Conservation (phyloP, 139 green algal species). For the Picochlorum sp. region DNA sequence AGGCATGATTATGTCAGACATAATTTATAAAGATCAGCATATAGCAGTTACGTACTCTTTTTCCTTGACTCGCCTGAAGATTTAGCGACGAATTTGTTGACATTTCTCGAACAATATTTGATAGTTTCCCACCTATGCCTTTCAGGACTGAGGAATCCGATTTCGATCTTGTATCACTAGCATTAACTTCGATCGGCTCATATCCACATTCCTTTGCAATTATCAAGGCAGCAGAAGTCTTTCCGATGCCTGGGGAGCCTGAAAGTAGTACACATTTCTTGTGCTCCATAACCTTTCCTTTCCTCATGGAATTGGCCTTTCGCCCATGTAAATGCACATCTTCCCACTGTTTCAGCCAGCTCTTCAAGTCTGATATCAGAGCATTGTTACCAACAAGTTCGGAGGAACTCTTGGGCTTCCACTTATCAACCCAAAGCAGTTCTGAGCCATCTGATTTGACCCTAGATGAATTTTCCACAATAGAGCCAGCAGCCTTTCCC, state of each 20-base stretch:
- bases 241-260: constrained; percentile 88
- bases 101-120: constrained; percentile 91
- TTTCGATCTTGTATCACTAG: constrained; percentile 88
- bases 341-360: constrained; percentile 42
- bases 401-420: constrained; percentile 55
- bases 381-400: constrained; percentile 85
- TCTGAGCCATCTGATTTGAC: background rate
- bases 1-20: constrained; percentile 33
- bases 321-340: constrained; percentile 49
- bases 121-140: constrained; percentile 74
- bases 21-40: background rate
- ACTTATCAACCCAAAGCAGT: constrained; percentile 91
- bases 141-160: constrained; percentile 51
- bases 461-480: no score
- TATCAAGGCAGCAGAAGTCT: constrained; percentile 47
- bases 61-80: background rate
- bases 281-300: constrained; percentile 36
- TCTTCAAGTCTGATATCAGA: constrained; percentile 5
- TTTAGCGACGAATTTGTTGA: constrained; percentile 64
- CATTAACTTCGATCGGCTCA: constrained; percentile 82
- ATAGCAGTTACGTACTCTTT: background rate
- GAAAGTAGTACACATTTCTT: constrained; percentile 92
- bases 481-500: background rate
- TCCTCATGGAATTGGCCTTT: background rate
- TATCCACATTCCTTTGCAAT: constrained; percentile 59